Conservation (phyloP, 2,329 filamentous ascomycete species). For the Sarocladiaceae sp. region DNA sequence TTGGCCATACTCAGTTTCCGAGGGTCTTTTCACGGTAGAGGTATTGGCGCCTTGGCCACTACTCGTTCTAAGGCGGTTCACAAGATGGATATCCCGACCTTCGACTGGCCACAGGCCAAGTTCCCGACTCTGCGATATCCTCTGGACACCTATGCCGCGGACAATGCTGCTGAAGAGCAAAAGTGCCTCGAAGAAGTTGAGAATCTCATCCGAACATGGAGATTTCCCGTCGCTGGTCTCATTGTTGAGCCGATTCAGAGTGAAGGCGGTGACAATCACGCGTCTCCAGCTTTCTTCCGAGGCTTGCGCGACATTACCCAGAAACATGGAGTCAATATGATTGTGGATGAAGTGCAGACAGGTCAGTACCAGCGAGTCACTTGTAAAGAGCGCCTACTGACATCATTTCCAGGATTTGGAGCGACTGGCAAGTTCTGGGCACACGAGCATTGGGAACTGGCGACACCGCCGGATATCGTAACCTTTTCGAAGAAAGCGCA, state of each 20-base stretch:
- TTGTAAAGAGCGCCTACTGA: background rate
- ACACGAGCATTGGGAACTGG: conserved; percentile 76
- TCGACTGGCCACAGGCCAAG: conserved; percentile 77
- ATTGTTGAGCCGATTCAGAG: conserved; percentile 78
- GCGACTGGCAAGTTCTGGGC: conserved; percentile 85
- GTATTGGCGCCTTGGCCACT: conserved; percentile 41
- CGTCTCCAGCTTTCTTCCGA: conserved; percentile 72
- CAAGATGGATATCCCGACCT: conserved; percentile 83
- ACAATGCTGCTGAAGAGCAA: conserved; percentile 70
- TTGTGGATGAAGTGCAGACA: conserved; percentile 82
- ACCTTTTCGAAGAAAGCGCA: conserved; percentile 86
- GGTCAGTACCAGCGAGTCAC: conserved; percentile 31
- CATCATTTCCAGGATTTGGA: conserved; percentile 44
- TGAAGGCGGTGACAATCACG: conserved; percentile 81
- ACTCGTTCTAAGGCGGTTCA: conserved; percentile 80
- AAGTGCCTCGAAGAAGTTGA: conserved; percentile 71
- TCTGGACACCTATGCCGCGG: conserved; percentile 61
- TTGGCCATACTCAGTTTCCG: conserved; percentile 76
- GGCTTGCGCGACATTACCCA: conserved; percentile 68
- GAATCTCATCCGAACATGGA: conserved; percentile 60
- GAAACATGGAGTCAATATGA: conserved; percentile 66
- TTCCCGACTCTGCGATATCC: conserved; percentile 77
- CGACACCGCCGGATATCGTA: conserved; percentile 72
- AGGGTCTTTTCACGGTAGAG: conserved; percentile 73
- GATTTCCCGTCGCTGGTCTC: conserved; percentile 69